phyloP scores from a whole-genome alignment of 2,329 filamentous ascomycete species.

The Ophiocordyceps camponoti-leonardi region DNA sequence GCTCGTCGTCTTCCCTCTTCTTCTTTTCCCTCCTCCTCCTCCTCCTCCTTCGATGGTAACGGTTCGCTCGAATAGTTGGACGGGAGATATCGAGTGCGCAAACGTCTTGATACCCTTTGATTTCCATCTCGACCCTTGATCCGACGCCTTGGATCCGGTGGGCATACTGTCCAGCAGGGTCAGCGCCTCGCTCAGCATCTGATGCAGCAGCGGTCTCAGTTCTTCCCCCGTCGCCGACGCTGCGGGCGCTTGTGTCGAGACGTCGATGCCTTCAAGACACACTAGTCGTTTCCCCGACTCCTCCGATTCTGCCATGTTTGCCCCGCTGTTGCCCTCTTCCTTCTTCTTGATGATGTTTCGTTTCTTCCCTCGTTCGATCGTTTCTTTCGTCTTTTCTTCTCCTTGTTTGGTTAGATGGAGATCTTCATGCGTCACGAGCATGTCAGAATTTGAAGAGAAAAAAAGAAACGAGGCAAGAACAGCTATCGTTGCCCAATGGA shows the following conservation, averaged over 20 bases:
- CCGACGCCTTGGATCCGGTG: constrained; percentile 10
- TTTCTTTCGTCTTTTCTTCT: too few species aligned
- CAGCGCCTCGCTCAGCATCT: constrained; percentile 39
- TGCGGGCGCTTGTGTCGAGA: constrained; percentile 25
- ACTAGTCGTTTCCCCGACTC: constrained; percentile 26
- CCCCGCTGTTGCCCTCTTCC: background rate
- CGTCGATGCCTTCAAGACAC: constrained; percentile 33
- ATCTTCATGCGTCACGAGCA: too few species aligned
- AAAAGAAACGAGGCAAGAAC: background rate
- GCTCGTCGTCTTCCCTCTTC: constrained; percentile 1
- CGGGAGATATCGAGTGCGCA: constrained; percentile 27
- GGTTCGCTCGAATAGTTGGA: constrained; percentile 35
- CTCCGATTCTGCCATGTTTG: background rate
- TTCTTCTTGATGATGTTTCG: background rate
- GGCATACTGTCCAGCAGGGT: constrained; percentile 39
- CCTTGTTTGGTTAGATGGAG: too few species aligned
- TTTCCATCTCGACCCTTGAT: constrained; percentile 24
- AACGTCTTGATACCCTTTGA: constrained; percentile 30
- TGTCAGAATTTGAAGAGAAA: too few species aligned
- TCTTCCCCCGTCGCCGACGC: constrained; percentile 20
- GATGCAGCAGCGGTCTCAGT: constrained; percentile 31
- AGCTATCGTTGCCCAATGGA: background rate
- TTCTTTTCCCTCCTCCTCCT: constrained; percentile 1
- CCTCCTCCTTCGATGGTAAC: constrained; percentile 17
- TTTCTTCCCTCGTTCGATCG: too few species aligned